Evolutionary conservation across 257 asterid genomes (phyloP).

Genomic region (Cordia subcordata): DNA sequence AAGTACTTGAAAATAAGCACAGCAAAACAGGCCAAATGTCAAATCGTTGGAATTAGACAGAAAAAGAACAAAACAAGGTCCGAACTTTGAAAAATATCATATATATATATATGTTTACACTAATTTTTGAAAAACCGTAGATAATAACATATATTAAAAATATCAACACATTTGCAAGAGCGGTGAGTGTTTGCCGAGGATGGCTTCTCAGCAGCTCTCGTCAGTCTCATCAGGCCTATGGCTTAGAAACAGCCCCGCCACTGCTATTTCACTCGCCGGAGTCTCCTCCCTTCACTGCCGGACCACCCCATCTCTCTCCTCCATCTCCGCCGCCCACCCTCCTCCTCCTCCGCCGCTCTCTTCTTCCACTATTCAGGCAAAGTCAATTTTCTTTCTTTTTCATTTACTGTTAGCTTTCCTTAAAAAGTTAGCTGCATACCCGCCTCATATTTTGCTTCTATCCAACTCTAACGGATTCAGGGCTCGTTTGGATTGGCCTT

Average conservation of each 20-base stretch:
- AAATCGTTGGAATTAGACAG: too few species aligned
- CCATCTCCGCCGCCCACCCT: constrained; percentile 34
- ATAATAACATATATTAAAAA: too few species aligned
- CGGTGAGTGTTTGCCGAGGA: constrained; percentile 4
- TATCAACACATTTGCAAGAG: background rate
- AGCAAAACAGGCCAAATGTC: too few species aligned
- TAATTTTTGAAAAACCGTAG: too few species aligned
- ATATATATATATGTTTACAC: too few species aligned
- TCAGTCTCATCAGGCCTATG: constrained; percentile 46
- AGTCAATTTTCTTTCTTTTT: background rate
- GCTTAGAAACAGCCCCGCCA: constrained; percentile 38
- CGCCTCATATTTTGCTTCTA: too few species aligned
- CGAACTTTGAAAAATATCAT: too few species aligned
- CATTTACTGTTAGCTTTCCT: background rate
- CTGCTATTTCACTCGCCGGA: constrained; percentile 31
- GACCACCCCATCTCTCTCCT: constrained; percentile 21
- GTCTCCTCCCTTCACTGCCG: constrained; percentile 24
- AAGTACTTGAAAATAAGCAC: too few species aligned
- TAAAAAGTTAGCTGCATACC: too few species aligned
- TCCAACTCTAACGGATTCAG: too few species aligned
- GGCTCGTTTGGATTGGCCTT: too few species aligned
- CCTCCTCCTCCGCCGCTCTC: constrained; percentile 42
- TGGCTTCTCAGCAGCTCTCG: constrained; percentile 54
- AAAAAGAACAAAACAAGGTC: too few species aligned
- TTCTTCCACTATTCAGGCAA: constrained; percentile 67